These are phyloP conservation scores for Brassica balearica DNA, from an alignment of 441 rosid species.

Conservation along the genomic window DNA sequence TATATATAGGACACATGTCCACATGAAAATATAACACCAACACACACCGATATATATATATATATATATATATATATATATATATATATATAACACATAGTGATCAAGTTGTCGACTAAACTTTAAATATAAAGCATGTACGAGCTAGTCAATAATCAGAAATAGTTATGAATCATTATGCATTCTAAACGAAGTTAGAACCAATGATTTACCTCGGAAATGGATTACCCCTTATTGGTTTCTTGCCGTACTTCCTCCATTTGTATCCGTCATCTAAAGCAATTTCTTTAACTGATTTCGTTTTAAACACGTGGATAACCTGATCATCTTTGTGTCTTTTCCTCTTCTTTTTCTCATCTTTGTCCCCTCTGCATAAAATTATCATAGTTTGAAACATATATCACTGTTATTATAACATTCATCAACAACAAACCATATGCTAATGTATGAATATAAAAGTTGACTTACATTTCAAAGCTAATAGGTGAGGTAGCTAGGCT, in stretches of 20 bases:
- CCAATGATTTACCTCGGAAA: constrained; percentile 37
- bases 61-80: no score
- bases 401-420: not conserved
- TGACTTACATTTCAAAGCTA: constrained; percentile 38
- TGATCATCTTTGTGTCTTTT: constrained; percentile 26
- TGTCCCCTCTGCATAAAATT: constrained; percentile 36
- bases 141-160: not conserved
- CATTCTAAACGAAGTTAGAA: not conserved
- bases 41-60: constrained; percentile 10
- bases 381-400: constrained; percentile 15
- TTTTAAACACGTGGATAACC: constrained; percentile 33
- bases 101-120: not conserved
- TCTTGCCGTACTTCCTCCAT: constrained; percentile 47
- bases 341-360: constrained; percentile 40
- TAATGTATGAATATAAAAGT: constrained; percentile 10
- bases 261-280: constrained; percentile 35
- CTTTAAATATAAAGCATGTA: not conserved
- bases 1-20: constrained; percentile 21
- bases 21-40: constrained; percentile 11
- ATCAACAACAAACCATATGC: constrained; percentile 3
- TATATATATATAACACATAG: not conserved
- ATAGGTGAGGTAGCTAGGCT: constrained; percentile 33
- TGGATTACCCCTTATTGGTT: constrained; percentile 35
- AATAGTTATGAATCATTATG: not conserved
- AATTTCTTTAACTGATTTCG: constrained; percentile 8